Conservation (phyloP, 83 land plant genomes). For the Picea mariana region DNA sequence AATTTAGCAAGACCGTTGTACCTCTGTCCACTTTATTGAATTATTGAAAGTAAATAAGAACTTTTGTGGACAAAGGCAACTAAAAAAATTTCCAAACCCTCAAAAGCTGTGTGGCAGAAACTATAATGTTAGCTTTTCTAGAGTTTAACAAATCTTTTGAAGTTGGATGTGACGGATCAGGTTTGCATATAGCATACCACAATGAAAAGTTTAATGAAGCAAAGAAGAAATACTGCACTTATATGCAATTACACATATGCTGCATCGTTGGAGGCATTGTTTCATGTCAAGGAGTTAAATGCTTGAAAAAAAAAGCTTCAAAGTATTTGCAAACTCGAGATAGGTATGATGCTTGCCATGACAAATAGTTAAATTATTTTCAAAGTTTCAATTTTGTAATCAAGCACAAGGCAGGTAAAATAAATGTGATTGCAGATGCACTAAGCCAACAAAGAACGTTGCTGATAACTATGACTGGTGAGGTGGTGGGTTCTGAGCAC, state of each 20-base stretch:
- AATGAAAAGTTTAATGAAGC: neutral
- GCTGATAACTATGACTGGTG: slow-evolving; percentile 1
- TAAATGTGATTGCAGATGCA: slow-evolving; percentile 5
- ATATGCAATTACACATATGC: neutral
- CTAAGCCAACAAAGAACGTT: neutral
- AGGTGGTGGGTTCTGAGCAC: slow-evolving; percentile 6
- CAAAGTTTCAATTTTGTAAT: neutral
- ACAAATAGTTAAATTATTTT: neutral
- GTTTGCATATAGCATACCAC: neutral
- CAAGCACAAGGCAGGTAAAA: neutral
- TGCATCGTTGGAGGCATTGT: neutral
- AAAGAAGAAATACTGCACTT: neutral
- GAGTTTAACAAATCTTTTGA: neutral
- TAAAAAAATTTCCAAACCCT: neutral
- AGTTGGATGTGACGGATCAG: neutral
- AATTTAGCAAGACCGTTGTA: neutral
- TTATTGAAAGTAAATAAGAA: neutral
- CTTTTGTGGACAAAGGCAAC: neutral
- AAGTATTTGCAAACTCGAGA: neutral
- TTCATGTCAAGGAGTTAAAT: neutral
- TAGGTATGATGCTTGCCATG: neutral
- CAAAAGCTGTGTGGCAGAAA: neutral
- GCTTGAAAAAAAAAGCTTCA: neutral
- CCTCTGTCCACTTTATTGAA: neutral
- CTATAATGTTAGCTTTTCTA: neutral